These are phyloP conservation scores for Alternaria atra DNA, from an alignment of 2,329 filamentous ascomycete species.

Conservation along the genomic window DNA sequence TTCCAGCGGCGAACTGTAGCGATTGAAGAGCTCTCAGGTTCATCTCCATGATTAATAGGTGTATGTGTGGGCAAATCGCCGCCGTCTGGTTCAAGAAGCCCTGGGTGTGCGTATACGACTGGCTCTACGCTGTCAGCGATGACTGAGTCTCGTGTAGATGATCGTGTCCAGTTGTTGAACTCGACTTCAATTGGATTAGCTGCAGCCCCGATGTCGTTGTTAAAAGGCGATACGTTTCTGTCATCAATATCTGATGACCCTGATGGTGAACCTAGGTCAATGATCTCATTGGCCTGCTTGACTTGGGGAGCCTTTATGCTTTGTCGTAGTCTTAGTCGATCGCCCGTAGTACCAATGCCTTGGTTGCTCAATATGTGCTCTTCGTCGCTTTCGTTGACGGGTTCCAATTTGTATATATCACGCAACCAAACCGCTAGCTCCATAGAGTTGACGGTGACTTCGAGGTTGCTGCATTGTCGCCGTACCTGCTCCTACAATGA, in stretches of 20 bases:
- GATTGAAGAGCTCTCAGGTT: conserved; percentile 41
- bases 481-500: conserved; percentile 57
- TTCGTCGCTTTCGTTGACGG: conserved; percentile 11
- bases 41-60: conserved; percentile 14
- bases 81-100: background rate
- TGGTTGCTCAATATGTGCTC: background rate
- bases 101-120: background rate
- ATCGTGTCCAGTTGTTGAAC: background rate
- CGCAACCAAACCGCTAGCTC: conserved; percentile 60
- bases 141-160: conserved; percentile 1
- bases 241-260: conserved; percentile 12
- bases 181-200: background rate
- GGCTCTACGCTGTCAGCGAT: conserved; percentile 19
- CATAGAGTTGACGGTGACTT: conserved; percentile 71
- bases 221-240: background rate
- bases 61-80: background rate
- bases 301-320: background rate
- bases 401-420: conserved; percentile 27
- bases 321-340: background rate
- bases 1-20: conserved; percentile 39
- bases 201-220: background rate
- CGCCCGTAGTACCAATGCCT: background rate
- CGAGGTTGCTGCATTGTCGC: conserved; percentile 66
- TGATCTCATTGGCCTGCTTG: conserved; percentile 12
- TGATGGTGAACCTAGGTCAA: conserved; percentile 33